Base-by-base conservation (phyloP, 768 basidiomycete species). In the Leccinellum albellum region DNA sequence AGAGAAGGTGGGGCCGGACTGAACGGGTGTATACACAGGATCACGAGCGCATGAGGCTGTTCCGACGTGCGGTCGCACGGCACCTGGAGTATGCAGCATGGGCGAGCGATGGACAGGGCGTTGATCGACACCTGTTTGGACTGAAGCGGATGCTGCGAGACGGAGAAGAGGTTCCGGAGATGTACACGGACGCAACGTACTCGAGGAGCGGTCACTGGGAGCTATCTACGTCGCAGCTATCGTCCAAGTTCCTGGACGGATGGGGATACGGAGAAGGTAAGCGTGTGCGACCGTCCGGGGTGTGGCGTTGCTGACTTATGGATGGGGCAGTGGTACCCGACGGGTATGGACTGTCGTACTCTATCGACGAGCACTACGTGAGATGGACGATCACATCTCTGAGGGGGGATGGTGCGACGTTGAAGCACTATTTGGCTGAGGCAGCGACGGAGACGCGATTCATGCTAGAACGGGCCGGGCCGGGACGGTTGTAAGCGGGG, bases 241-340 rank as follows among this genome's bases (percentile, higher is more conserved):
- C 86, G 50, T 87, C 84, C 45, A 79, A 78, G 51, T 94, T 81
- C 71, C 76, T 99, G 32, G 91, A 95, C 64, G 94, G 94, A 21
- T 98, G 96, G 96, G 97, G 96, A 14, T 98, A 98, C 68, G 94
- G 94, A 8, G 92, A 96, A 81, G 91, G 91, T 91, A 57, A 61
- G 59, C 35, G n/a, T 0, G 29, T 28, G 57, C 10, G 7, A 17
- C 1, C 33, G 32, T 4, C 42, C 10, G 31, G 26, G 14, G 44
- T 35, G 21, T n/a, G 23, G 8, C 40, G 40, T 42, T 42, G 40
- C 40, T 42, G 45, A 66, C 65, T 66, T 56, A 57, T n/a, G 7
- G 20, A n/a, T 17, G 1, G 7, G 4, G 15, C 58, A 89, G 95
- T 98, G 28, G 94, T 97, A 0, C 80, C 85, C 1, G 92, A 96